Base-by-base conservation (phyloP, 2,329 filamentous ascomycete genomes). In the Nemania diffusa region DNA sequence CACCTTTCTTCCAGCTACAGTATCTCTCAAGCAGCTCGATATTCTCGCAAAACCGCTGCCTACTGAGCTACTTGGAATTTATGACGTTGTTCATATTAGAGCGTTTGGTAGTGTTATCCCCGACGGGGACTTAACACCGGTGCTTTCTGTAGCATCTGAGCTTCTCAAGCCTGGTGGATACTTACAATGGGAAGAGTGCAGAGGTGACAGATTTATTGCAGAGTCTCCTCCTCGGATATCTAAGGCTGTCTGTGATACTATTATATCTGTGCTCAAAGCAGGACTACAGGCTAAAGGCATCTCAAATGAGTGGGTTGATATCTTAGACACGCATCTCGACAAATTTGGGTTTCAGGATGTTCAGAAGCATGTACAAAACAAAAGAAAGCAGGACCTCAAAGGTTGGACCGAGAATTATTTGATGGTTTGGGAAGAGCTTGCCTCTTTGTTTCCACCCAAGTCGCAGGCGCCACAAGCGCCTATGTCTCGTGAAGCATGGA, bases 361-460 rank as follows among this genome's bases (percentile, higher is more conserved):
- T 0, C 57, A 48, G 1, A 2, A 62, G 34, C 24, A 57, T 5
- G 53, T 11, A 8, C 3, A 13, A 0, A 42, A 66, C 5, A 70
- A 63, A 15, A 59, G 69, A 3, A 67, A 42, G 37, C 66, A 65
- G 17, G 74, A 75, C 34, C 62, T 68, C 7, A 75, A 75, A 58
- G 71, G 46, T 17, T 76, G 71, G 71, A 75, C 74, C 0, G 73
- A 76, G 11, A 65, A 76, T 26, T 75, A 72, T 51, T 44, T 76
- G 24, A 74, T 75, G 71, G 73, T 76, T 1, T 74, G 73, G 58
- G 68, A 73, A 46, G 72, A 76, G 27, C 61, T 77, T 52, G 20
- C 1, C 55, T 62, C 6, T 60, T 68, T 1, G 59, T 73, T 73
- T 40, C 69, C 72, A 8, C 58, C 69, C 7, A 70, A 71, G 61